Evolutionary conservation across 768 basidiomycete genomes (phyloP), one percentile per base, ranked within the genome.

Genomic region (Sporobolomyces phaffii): DNA sequence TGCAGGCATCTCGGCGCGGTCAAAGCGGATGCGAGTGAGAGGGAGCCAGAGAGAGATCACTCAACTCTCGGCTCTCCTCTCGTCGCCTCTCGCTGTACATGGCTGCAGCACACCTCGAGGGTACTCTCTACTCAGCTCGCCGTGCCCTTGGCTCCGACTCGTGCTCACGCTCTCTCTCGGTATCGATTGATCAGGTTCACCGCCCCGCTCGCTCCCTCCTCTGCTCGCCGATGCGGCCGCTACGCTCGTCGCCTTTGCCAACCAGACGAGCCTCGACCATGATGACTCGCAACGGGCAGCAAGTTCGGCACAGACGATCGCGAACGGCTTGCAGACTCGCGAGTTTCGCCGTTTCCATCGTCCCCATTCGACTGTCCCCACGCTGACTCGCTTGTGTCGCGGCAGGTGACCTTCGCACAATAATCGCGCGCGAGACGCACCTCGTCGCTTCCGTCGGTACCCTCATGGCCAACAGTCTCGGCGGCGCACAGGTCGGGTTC

Each of bases 251-350:
- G 40, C 43, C 40, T 11, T 44, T 13, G 54, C 41, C n/a, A n/a
- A n/a, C n/a, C n/a, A n/a, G n/a, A n/a, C n/a, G n/a, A n/a, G n/a
- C n/a, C n/a, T n/a, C n/a, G n/a, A n/a, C n/a, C n/a, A n/a, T n/a
- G n/a, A n/a, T n/a, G n/a, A n/a, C n/a, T n/a, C n/a, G n/a, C n/a
- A n/a, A n/a, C n/a, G n/a, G n/a, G n/a, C n/a, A n/a, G n/a, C 3
- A 1, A 1, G 33, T n/a, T n/a, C 50, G 7, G 58, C 44, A 4
- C 60, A 57, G 43, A 15, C 22, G 40, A 48, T 70, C 29, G 69
- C 69, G 1, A 58, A 70, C n/a, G 33, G 34, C 0, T 17, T 70
- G 24, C 48, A 51, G 29, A 70, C 36, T 17, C 61, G 69, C 65
- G 36, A 29, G 64, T 57, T 3, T 18, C 24, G 17, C 33, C 26